Evolutionary conservation across 2,329 filamentous ascomycete species (phyloP).

Genomic region (Mycosphaerella sp.): DNA sequence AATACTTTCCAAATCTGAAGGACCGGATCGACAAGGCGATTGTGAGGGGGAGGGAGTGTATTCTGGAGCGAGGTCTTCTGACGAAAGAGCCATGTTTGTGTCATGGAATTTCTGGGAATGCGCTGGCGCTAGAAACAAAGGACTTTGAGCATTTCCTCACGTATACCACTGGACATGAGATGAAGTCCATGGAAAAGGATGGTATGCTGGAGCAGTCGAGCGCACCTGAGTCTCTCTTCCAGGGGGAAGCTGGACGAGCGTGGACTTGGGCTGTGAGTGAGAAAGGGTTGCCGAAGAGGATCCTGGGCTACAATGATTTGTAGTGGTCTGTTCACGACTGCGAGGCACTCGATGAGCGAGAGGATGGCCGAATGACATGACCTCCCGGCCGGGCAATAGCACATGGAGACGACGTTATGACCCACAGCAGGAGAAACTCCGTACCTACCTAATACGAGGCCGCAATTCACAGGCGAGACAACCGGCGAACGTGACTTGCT

Average conservation of each 20-base stretch:
- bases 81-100: constrained; percentile 61
- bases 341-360: too few relatives aligned
- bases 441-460: background rate
- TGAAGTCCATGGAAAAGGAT: constrained; percentile 49
- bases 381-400: background rate
- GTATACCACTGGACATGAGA: constrained; percentile 51
- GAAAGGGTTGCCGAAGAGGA: constrained; percentile 41
- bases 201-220: constrained; percentile 48
- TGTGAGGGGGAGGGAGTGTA: constrained; percentile 46
- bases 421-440: background rate
- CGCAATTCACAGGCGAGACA: background rate
- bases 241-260: constrained; percentile 37
- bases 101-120: constrained; percentile 59
- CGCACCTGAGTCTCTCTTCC: constrained; percentile 46
- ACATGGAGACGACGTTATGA: background rate
- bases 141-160: constrained; percentile 53
- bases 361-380: background rate
- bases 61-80: constrained; percentile 53
- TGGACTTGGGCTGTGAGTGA: constrained; percentile 43
- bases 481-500: background rate
- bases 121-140: constrained; percentile 48
- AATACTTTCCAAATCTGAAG: constrained; percentile 51
- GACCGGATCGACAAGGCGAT: constrained; percentile 50
- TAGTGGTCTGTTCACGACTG: constrained; percentile 23
- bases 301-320: constrained; percentile 48